phyloP scores from a whole-genome alignment of 2,329 filamentous ascomycete genomes.

The Magnaporthiopsis incrustans region DNA sequence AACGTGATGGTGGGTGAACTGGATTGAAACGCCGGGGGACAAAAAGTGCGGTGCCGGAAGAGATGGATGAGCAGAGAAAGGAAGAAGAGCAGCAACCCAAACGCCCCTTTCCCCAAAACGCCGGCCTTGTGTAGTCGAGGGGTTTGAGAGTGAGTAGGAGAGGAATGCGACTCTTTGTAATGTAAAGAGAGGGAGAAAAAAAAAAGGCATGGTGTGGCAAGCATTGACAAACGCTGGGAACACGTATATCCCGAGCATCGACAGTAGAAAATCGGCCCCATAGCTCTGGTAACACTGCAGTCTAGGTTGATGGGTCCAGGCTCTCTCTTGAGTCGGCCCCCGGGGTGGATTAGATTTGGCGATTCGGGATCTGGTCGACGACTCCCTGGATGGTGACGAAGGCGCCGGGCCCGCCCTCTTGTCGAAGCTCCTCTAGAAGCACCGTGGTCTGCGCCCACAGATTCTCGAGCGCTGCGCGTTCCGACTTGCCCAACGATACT shows the following conservation, averaged over 20 bases:
- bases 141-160: background rate
- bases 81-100: background rate
- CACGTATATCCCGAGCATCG: background rate
- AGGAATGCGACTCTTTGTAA: background rate
- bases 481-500: slow-evolving; percentile 89
- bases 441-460: slow-evolving; percentile 81
- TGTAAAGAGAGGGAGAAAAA: background rate
- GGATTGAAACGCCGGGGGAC: background rate
- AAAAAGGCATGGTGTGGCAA: background rate
- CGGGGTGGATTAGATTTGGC: background rate
- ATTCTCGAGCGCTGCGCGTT: slow-evolving; percentile 75
- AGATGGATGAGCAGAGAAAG: background rate
- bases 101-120: background rate
- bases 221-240: background rate
- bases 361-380: slow-evolving; percentile 35
- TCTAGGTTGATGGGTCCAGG: background rate
- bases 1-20: too few relatives aligned
- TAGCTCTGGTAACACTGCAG: background rate
- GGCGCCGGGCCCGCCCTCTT: slow-evolving; percentile 71
- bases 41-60: background rate
- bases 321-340: background rate
- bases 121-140: background rate
- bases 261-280: background rate
- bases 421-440: slow-evolving; percentile 72
- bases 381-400: slow-evolving; percentile 60